These are phyloP conservation scores for Prunus davidiana DNA, from an alignment of 306 rosid species.

Conservation along the genomic window DNA sequence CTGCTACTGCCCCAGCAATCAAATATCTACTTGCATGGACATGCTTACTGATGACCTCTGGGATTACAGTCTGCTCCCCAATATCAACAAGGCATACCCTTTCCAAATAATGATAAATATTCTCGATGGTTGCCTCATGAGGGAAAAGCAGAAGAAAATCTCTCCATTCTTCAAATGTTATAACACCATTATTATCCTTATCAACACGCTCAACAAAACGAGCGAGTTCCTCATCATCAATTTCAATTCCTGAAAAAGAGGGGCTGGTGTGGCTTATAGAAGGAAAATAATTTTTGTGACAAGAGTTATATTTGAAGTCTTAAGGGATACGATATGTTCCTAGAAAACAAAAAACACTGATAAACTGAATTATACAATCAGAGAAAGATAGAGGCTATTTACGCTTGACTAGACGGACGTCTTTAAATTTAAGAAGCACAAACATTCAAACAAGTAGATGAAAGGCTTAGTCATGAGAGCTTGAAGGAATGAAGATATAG, in stretches of 20 bases:
- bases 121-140: slow-evolving; percentile 86
- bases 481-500: not conserved
- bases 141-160: slow-evolving; percentile 86
- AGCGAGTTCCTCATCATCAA: slow-evolving; percentile 85
- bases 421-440: not conserved
- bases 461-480: not conserved
- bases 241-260: slow-evolving; percentile 70
- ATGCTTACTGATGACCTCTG: slow-evolving; percentile 70
- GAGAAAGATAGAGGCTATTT: not conserved
- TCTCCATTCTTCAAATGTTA: slow-evolving; percentile 91
- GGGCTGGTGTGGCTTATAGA: slow-evolving; percentile 53
- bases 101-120: slow-evolving; percentile 83
- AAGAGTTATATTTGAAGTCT: not conserved
- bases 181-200: slow-evolving; percentile 82
- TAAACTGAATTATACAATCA: not conserved
- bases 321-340: not conserved
- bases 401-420: not conserved
- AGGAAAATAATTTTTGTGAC: not conserved
- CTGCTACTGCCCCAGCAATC: slow-evolving; percentile 88
- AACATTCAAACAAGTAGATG: not conserved
- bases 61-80: slow-evolving; percentile 79
- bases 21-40: slow-evolving; percentile 74
- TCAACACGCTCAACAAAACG: slow-evolving; percentile 87
- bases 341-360: not conserved
- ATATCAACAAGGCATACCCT: slow-evolving; percentile 84